Conservation (phyloP, 495 filamentous ascomycete genomes). For the Aspergillus nidulans region DNA sequence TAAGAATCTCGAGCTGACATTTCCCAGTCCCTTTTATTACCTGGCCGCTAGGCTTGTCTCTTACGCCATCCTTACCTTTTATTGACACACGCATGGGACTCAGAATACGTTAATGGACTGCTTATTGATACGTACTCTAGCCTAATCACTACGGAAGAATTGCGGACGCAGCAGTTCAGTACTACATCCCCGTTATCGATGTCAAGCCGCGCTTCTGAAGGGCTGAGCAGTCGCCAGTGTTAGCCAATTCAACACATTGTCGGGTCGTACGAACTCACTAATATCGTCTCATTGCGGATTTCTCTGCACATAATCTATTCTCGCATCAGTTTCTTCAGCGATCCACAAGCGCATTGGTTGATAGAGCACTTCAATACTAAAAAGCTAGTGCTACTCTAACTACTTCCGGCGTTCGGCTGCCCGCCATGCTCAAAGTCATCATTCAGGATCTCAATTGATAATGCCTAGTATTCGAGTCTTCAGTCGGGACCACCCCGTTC, state of each 20-base stretch:
- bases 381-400: not conserved
- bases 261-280: not conserved
- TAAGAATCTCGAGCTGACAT: no score
- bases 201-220: not conserved
- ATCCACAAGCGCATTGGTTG: not conserved
- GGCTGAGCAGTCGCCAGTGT: not conserved
- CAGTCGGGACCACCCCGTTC: conserved; percentile 65
- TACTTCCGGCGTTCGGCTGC: no score
- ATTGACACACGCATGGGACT: no score
- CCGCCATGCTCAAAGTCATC: not conserved
- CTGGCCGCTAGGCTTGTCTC: no score
- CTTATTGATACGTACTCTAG: not conserved
- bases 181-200: not conserved
- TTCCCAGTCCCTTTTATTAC: no score
- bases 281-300: not conserved
- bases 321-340: not conserved
- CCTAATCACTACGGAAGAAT: no score
- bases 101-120: no score
- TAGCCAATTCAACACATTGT: not conserved
- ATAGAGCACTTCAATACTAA: not conserved
- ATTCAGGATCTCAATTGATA: not conserved
- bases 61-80: no score
- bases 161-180: no score
- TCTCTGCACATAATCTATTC: not conserved
- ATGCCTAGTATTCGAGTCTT: conserved; percentile 42